Evolutionary conservation across 139 green algal species (phyloP).

Genomic region (Monoraphidium neglectum): DNA sequence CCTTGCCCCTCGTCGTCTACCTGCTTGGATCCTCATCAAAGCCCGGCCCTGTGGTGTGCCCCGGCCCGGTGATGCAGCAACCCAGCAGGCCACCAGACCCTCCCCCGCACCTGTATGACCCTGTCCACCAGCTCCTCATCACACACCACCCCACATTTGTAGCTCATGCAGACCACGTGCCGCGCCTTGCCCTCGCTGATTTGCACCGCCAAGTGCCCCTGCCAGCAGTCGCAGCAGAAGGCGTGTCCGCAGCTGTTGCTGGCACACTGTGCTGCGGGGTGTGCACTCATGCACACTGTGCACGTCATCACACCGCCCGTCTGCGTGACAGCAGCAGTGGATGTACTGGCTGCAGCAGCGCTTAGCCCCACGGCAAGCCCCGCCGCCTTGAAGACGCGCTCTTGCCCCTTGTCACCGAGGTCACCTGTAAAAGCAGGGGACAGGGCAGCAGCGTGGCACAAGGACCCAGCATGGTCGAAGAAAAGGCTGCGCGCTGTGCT

Average conservation of each 20-base stretch:
- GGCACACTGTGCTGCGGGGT: conserved; percentile 28
- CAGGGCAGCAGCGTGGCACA: no score
- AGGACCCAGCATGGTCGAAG: no score
- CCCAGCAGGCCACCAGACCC: no score
- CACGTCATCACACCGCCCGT: conserved; percentile 40
- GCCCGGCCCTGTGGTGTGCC: no score
- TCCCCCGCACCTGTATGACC: conserved; percentile 45
- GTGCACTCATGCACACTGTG: conserved; percentile 62
- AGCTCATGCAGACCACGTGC: conserved; percentile 69
- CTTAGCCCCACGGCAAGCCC: conserved; percentile 16
- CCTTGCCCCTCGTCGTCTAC: no score
- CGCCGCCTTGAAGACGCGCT: conserved; percentile 28
- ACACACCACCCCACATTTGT: conserved; percentile 75
- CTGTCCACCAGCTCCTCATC: conserved; percentile 56
- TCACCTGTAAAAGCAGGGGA: conserved; percentile 36
- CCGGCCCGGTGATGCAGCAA: no score
- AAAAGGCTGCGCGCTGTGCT: no score
- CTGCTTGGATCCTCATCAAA: no score
- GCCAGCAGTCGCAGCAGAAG: conserved; percentile 91
- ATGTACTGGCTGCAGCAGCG: background rate
- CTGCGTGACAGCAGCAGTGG: background rate
- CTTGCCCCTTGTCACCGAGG: conserved; percentile 14
- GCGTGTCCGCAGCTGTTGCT: conserved; percentile 84
- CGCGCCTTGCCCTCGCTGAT: conserved; percentile 73
- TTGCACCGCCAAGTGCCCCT: conserved; percentile 69